These are phyloP conservation scores for Phascolomyces articulosus DNA, from an alignment of 371 early-diverging fungal species.

Conservation along the genomic window DNA sequence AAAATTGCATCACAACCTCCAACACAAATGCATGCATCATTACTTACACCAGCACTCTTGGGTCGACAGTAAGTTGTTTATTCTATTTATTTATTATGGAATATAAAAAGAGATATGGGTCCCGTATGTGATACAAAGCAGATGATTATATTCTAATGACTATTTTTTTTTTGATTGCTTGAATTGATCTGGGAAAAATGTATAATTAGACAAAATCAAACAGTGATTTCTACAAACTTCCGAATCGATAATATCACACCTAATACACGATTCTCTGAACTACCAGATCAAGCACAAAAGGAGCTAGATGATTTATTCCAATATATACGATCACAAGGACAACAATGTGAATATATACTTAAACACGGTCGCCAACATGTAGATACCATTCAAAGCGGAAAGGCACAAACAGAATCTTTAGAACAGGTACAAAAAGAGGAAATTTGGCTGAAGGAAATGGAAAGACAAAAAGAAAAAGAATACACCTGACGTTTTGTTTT, in stretches of 20 bases:
- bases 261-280: conserved; percentile 40
- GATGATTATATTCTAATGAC: too few relatives aligned
- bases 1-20: conserved; percentile 33
- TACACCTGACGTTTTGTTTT: too few relatives aligned
- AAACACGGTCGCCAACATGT: conserved; percentile 36
- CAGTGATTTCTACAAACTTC: conserved; percentile 43
- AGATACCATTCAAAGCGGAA: conserved; percentile 27
- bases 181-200: too few relatives aligned
- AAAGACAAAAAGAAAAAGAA: not conserved
- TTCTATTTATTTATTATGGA: not conserved
- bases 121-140: too few relatives aligned
- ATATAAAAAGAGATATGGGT: not conserved
- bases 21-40: conserved; percentile 31
- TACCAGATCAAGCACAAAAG: conserved; percentile 47
- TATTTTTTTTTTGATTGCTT: too few relatives aligned
- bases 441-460: not conserved
- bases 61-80: conserved; percentile 33
- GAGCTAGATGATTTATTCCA: conserved; percentile 45
- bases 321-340: conserved; percentile 40
- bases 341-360: conserved; percentile 40
- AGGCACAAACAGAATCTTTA: conserved; percentile 28
- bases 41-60: conserved; percentile 27
- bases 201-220: conserved; percentile 44
- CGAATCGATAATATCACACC: conserved; percentile 45
- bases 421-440: conserved; percentile 26